Percentiles rank a stretch among this genome's conserved stretches.
Conservation (phyloP, 768 basidiomycete genomes). For the Mrakia frigida region DNA sequence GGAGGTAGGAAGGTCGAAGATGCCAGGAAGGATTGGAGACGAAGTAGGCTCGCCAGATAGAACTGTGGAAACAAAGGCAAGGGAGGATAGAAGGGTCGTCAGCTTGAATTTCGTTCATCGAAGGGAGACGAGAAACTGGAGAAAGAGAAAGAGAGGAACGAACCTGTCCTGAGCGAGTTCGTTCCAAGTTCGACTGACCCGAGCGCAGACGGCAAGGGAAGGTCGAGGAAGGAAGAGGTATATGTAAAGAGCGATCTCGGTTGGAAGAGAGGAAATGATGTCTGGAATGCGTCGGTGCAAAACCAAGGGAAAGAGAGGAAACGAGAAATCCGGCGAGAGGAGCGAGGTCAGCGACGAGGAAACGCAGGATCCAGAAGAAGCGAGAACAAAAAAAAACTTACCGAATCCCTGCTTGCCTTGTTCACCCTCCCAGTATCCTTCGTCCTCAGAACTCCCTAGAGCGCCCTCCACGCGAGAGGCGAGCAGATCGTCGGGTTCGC, state of each 20-base stretch:
- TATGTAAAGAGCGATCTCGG: constrained; percentile 26
- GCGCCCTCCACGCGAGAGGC: background rate
- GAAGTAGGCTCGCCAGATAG: constrained; percentile 20
- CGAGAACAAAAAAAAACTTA: background rate
- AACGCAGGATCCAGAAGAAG: background rate
- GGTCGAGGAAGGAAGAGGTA: constrained; percentile 18
- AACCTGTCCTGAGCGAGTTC: constrained; percentile 24
- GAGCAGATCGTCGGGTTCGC: constrained; percentile 3
- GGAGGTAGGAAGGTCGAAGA: constrained; percentile 17
- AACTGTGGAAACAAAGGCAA: background rate
- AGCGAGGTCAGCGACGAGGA: too few relatives aligned
- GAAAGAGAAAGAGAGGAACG: background rate
- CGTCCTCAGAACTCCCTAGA: background rate
- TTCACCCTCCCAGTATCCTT: constrained; percentile 20
- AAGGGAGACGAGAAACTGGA: background rate
- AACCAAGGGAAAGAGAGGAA: background rate
- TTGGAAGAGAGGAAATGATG: constrained; percentile 5
- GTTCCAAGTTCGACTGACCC: constrained; percentile 18
- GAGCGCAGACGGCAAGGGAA: background rate
- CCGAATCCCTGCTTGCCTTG: background rate
- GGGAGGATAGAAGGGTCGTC: background rate
- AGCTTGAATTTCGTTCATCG: too few relatives aligned
- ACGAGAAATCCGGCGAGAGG: background rate
- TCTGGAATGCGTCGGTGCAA: background rate
- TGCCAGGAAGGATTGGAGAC: constrained; percentile 8